A percentile compares a stretch with the other conserved stretches of the same genome.
phyloP scores from a whole-genome alignment of 176 grass and related monocot genomes.

The Raddia distichophylla region DNA sequence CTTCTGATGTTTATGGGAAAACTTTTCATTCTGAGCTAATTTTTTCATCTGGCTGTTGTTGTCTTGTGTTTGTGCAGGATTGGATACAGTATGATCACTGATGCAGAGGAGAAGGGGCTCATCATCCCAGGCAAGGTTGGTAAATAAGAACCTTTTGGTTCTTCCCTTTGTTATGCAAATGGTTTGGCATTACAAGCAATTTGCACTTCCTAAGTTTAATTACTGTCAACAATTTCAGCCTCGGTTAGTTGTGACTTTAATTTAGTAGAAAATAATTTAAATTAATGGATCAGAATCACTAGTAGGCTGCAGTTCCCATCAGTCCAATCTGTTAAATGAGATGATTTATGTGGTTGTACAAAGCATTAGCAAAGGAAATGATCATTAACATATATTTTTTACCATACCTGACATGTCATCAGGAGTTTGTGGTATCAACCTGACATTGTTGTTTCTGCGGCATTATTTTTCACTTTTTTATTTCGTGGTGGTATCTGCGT shows the following conservation, averaged over 20 bases:
- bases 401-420: not conserved
- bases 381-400: not conserved
- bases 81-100: slow-evolving; percentile 91
- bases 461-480: not conserved
- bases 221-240: not conserved
- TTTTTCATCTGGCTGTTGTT: not conserved
- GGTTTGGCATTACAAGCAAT: not conserved
- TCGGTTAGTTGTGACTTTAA: not conserved
- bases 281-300: not conserved
- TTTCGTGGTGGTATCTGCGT: not conserved
- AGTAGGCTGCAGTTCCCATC: not conserved
- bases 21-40: not conserved
- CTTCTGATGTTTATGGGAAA: not conserved
- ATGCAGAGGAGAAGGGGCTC: slow-evolving; percentile 71
- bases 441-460: not conserved
- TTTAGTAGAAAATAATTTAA: not conserved
- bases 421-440: not conserved
- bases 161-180: not conserved
- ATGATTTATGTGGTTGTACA: not conserved
- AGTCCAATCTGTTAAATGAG: not conserved
- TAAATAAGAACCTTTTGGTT: slow-evolving; percentile 3
- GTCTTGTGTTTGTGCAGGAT: slow-evolving; percentile 54
- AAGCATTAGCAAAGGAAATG: not conserved
- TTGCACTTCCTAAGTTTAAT: not conserved
- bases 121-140: slow-evolving; percentile 70